Base-by-base conservation (phyloP, 257 asterid species). In the Solanum corneliomulleri region DNA sequence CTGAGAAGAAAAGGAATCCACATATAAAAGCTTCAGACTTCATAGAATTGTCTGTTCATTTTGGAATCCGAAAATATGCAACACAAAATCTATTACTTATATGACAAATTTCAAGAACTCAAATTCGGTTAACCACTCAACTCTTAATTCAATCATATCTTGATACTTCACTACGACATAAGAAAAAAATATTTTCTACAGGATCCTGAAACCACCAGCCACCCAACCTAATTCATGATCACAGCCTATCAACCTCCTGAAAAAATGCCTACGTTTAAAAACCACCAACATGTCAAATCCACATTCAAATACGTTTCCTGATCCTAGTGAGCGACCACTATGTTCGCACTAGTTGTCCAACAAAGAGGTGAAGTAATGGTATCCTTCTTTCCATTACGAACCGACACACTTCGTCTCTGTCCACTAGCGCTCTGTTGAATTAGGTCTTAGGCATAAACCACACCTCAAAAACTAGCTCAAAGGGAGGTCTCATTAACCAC, bases 1-100 rank as follows among this genome's bases (percentile, higher is more conserved):
- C 98, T 96, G 97, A 84, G 44, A 80, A 49, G 69, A 3, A 80
- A 80, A 80, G 0, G 39, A 37, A 7, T 45, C 6, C 69, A 47
- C 44, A 29, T 80, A 29, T 27, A 15, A 80, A 47, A 47, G 44
- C 85, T 16, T 18, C 11, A 47, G 18, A 78, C 68, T 80, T 80
- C 12, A 27, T 14, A 44, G 16, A 45, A 44, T 27, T 16, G 29
- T 0, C 68, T 49, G 0, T 49, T 31, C 25, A 80, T 80, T 25
- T 80, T 7, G 44, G 69, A 80, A 9, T 9, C 9, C 29, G 8
- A 80, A 80, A 80, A 16, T 78, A 47, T 78, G 35, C 47, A 27
- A 0, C 16, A 78, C 18, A 80, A 47, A 41, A 27, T 80, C 68
- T 80, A 25, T 6, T 80, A 74, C 49, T 74, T 21, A 11, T 2